These are phyloP conservation scores for Aspergillus mulundensis DNA, from an alignment of 495 filamentous ascomycete species.

Conservation along the genomic window DNA sequence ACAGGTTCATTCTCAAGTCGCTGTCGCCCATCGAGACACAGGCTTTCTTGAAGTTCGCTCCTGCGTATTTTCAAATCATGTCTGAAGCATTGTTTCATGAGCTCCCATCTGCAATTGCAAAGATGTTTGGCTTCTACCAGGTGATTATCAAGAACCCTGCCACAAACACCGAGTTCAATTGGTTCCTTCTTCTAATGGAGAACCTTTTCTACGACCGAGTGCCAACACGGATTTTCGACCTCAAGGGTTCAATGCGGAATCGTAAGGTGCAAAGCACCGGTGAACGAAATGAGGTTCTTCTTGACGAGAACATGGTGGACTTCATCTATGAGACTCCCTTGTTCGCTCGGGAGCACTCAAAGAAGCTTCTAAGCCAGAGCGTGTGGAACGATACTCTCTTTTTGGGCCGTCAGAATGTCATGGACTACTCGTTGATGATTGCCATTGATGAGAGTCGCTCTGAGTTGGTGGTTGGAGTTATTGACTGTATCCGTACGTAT, in stretches of 20 bases:
- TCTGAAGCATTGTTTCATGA: slow-evolving; percentile 94
- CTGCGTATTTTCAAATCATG: slow-evolving; percentile 97
- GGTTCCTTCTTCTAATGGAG: slow-evolving; percentile 93
- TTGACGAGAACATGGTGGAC: slow-evolving; percentile 99
- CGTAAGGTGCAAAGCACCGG: slow-evolving; percentile 92
- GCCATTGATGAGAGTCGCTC: slow-evolving; percentile 86
- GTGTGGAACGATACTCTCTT: slow-evolving; percentile 97
- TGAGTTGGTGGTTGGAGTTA: slow-evolving; percentile 94
- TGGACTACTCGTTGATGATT: slow-evolving; percentile 99
- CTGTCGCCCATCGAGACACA: slow-evolving; percentile 86
- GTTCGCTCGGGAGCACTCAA: slow-evolving; percentile 89
- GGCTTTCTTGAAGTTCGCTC: slow-evolving; percentile 91
- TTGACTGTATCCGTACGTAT: slow-evolving; percentile 97
- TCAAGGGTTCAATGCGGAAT: slow-evolving; percentile 98
- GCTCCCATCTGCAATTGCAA: slow-evolving; percentile 93
- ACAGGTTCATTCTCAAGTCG: slow-evolving; percentile 88
- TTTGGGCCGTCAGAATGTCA: slow-evolving; percentile 86
- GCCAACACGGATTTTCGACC: slow-evolving; percentile 89
- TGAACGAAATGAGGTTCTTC: slow-evolving; percentile 89
- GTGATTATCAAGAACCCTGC: slow-evolving; percentile 92
- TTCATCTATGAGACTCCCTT: slow-evolving; percentile 97
- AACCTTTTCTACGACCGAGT: slow-evolving; percentile 97
- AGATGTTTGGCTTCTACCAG: slow-evolving; percentile 99
- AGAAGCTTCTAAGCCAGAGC: slow-evolving; percentile 76
- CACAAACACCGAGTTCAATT: slow-evolving; percentile 91